Base-by-base conservation (phyloP, 495 filamentous ascomycete genomes). In the Tuber magnatum region DNA sequence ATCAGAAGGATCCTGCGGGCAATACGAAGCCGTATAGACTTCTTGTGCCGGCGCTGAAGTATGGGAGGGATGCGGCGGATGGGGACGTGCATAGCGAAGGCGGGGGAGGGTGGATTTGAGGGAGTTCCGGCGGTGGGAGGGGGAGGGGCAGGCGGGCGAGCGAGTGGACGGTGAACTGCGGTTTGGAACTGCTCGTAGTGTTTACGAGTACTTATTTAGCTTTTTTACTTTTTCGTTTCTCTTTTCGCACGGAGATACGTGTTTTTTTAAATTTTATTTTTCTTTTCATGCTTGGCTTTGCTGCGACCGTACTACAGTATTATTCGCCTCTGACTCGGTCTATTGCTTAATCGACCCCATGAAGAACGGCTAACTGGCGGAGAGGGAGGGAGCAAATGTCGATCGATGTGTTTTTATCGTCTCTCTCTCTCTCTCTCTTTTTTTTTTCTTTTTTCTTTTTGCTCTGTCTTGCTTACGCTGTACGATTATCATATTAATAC, bases 11-110 rank as follows among this genome's bases (percentile, higher is more conserved):
- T 80, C 95, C 96, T 0, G 88, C 91, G 0, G 96, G 95, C n/a
- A 91, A 91, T 78, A 99, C 95, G 3, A 88, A 89, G 68, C 91
- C 93, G 43, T 99, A 99, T 82, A 87, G 94, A 35, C 83, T 98
- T 39, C 87, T 97, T 0, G 91, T 99, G 18, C 95, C 95, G 10
- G 88, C 88, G 73, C 85, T 99, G n/a, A 72, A 43, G 22, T 79
- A 44, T 28, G 77, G 75, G 35, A 72, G 22, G 8, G 42, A 65
- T 14, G 16, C 61, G 24, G 70, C 48, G 7, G 56, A 41, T 28
- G 42, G 40, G 41, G 61, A 70, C 39, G 56, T 40, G 22, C 56
- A 74, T 42, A 74, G 44, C 32, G 76, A 69, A 69, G 72, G 69
- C 24, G 38, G 72, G 9, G 76, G 76, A 18, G 51, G 51, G 51